These are phyloP conservation scores for Aspergillus sp. DNA, from an alignment of 2,329 filamentous ascomycete species.

Conservation along the genomic window DNA sequence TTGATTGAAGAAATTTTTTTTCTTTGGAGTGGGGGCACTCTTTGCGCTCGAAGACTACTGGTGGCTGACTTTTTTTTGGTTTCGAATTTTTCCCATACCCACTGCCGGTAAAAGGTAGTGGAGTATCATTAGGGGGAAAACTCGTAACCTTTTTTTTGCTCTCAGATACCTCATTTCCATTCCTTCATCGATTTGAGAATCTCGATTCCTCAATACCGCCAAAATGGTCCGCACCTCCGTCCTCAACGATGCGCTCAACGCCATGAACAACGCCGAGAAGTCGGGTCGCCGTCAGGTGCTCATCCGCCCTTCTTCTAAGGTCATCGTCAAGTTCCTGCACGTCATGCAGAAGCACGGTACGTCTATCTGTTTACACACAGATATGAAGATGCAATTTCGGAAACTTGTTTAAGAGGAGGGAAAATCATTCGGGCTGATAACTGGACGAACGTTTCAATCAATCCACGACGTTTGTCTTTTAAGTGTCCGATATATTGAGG, in stretches of 20 bases:
- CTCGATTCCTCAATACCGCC: slow-evolving; percentile 47
- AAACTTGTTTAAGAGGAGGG: slow-evolving; percentile 4
- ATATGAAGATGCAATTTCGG: neutral
- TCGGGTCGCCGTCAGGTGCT: slow-evolving; percentile 98
- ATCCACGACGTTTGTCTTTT: slow-evolving; percentile 96
- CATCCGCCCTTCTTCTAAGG: slow-evolving; percentile 97
- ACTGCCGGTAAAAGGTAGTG: neutral
- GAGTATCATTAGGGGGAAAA: neutral
- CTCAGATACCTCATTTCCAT: slow-evolving; percentile 33
- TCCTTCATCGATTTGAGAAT: slow-evolving; percentile 46
- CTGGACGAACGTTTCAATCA: slow-evolving; percentile 88
- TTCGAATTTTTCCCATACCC: slow-evolving; percentile 1
- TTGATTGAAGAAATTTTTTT: slow-evolving; percentile 28
- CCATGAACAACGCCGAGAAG: slow-evolving; percentile 99
- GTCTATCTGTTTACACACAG: slow-evolving; percentile 35
- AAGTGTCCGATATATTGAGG: slow-evolving; percentile 93
- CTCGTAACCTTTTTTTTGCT: slow-evolving; percentile 5
- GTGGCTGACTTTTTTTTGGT: slow-evolving; percentile 49
- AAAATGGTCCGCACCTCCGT: slow-evolving; percentile 99
- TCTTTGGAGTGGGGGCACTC: slow-evolving; percentile 53
- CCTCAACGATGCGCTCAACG: slow-evolving; percentile 97
- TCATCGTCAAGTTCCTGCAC: slow-evolving; percentile 98
- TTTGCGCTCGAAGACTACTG: slow-evolving; percentile 60
- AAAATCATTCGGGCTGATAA: slow-evolving; percentile 91
- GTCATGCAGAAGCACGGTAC: slow-evolving; percentile 99